Evolutionary conservation across 805 yeast species (phyloP), one percentile per base, ranked within the genome.

Genomic region (Ogataea neopini): DNA sequence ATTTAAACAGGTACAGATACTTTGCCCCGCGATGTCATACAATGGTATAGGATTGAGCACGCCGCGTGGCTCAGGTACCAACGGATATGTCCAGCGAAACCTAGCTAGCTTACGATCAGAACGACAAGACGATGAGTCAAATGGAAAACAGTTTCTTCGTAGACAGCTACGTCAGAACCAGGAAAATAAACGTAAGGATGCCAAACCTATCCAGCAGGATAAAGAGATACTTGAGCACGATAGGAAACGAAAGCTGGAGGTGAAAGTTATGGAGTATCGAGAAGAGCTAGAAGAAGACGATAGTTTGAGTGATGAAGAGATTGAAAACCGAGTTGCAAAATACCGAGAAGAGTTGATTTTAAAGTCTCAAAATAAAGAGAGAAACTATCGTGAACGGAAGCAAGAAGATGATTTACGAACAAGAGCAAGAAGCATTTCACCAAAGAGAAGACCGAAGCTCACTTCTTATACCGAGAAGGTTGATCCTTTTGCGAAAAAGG

Each of bases 1-100:
- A n/a, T n/a, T n/a, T n/a, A n/a, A n/a, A n/a, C n/a, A n/a, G n/a
- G n/a, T n/a, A n/a, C n/a, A n/a, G n/a, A n/a, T n/a, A n/a, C n/a
- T n/a, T n/a, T n/a, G n/a, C n/a, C n/a, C n/a, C n/a, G n/a, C n/a
- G n/a, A 77, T 79, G 83, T 76, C 83, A 11, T 78, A 77, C 56
- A 79, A 78, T 57, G 83, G 84, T 4, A 74, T 81, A 36, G 85
- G 85, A 0, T 65, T 81, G 18, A 72, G 71, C 35, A 74, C 79
- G 0, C 78, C 84, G 0, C 67, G 83, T 53, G 87, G 88, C 0
- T 71, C 85, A 0, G 82, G 84, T 0, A 82, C 88, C 0, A 80
- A 84, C 19, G 88, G 88, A 0, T 72, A 73, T 54, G 74, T 82
- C 2, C 84, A 81, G 54, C 69, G 72, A 51, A 81, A 71, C 52